These are phyloP conservation scores for Coprinellus micaceus DNA, from an alignment of 768 basidiomycete genomes.

Conservation along the genomic window DNA sequence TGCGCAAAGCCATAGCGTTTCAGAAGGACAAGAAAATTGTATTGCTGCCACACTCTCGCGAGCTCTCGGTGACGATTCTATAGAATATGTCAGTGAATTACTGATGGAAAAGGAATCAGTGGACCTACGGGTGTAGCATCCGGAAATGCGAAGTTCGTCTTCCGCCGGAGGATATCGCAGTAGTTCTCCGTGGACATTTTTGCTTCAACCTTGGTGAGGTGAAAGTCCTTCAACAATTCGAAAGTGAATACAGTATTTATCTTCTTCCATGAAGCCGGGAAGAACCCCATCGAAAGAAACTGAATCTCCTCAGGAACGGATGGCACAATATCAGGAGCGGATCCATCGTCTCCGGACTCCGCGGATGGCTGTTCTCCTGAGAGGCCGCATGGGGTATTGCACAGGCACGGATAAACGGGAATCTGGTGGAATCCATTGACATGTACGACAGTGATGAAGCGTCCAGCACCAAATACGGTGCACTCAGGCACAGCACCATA, in stretches of 20 bases:
- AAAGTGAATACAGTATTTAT: not conserved
- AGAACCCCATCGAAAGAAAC: conserved; percentile 12
- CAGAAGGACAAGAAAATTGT: conserved; percentile 10
- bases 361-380: no score
- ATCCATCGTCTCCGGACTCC: no score
- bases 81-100: no score
- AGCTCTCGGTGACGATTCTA: not conserved
- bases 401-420: conserved; percentile 10
- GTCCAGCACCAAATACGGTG: not conserved
- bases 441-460: conserved; percentile 7
- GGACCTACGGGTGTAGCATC: no score
- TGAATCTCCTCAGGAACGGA: not conserved
- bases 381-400: no score
- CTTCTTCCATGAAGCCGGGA: not conserved
- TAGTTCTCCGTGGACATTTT: not conserved
- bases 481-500: not conserved
- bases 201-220: not conserved
- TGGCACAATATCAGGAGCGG: no score
- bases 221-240: not conserved
- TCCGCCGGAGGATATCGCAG: not conserved
- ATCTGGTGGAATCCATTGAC: conserved; percentile 15
- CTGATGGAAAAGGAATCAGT: no score
- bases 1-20: conserved; percentile 16
- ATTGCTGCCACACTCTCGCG: no score
- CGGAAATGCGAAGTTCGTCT: not conserved